phyloP scores from a whole-genome alignment of 1,139 yeast species.

The Yamadazyma membranifaciens region DNA sequence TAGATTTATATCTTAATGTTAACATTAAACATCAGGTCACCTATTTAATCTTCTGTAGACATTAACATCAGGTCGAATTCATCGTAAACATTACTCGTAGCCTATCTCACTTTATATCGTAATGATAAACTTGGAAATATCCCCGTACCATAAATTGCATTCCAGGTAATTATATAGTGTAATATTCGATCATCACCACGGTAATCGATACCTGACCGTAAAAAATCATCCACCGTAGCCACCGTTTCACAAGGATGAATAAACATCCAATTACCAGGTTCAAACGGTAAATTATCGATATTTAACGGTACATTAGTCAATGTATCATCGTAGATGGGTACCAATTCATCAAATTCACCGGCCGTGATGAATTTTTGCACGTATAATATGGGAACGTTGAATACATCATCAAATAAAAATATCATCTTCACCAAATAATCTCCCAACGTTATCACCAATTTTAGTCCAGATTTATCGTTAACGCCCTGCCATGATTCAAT shows the following conservation, averaged over 20 bases:
- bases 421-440: neutral
- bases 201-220: conserved; percentile 10
- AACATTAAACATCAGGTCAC: no score
- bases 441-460: conserved; percentile 2
- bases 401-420: conserved; percentile 15
- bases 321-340: conserved; percentile 5
- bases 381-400: conserved; percentile 32
- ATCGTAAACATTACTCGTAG: no score
- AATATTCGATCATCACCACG: neutral
- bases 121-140: conserved; percentile 9
- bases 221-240: conserved; percentile 9
- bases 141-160: conserved; percentile 13
- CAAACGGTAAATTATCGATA: conserved; percentile 24
- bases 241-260: conserved; percentile 42
- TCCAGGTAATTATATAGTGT: conserved; percentile 27
- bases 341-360: conserved; percentile 9
- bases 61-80: no score
- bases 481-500: neutral
- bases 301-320: conserved; percentile 11
- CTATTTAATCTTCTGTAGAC: no score
- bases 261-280: conserved; percentile 28
- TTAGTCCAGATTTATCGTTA: conserved; percentile 2
- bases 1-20: conserved; percentile 1
- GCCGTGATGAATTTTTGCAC: conserved; percentile 14
- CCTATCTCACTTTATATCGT: conserved; percentile 1